Evolutionary conservation across 306 rosid species (phyloP), one percentile per base, ranked within the genome.

Genomic region (Malus sylvestris): DNA sequence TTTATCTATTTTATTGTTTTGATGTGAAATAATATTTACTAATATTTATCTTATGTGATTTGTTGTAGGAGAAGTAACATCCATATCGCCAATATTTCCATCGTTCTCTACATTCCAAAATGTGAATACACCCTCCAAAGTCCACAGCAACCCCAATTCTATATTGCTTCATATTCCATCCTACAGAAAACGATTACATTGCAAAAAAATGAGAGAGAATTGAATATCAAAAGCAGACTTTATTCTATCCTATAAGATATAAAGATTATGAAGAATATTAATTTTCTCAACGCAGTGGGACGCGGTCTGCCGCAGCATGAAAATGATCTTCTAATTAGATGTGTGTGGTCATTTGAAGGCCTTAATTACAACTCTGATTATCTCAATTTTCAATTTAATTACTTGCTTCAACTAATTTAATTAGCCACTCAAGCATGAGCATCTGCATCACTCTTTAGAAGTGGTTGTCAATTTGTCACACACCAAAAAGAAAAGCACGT

Each of bases 281-380:
- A 29, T 30, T 33, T 51, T 76, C 79, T n/a, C 38, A 46, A 67
- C 63, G 49, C 33, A 71, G 33, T 66, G 70, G 63, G 91, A 83
- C 81, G 85, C 87, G 87, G 88, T 87, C 77, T 70, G 76, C n/a
- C 75, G 88, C 76, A 76, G 80, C 88, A 80, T 80, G 82, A 82
- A 78, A 38, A 72, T 32, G 68, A 59, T 72, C n/a, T 16, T 20
- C n/a, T 67, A 29, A 67, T 6, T 63, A 64, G 78, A 74, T 35
- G 57, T 55, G 71, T 76, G 68, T 69, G 71, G 81, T 80, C 69
- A 62, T 71, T 29, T 49, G 18, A 30, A 29, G 18, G 25, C 22
- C 25, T 68, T 32, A 20, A 64, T n/a, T 16, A 60, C 53, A 38
- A 14, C 38, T n/a, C 12, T 72, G 67, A 73, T 73, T 45, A 59